phyloP scores from a whole-genome alignment of 1,139 yeast genomes.

The Kurtzmaniella quercitrusa region DNA sequence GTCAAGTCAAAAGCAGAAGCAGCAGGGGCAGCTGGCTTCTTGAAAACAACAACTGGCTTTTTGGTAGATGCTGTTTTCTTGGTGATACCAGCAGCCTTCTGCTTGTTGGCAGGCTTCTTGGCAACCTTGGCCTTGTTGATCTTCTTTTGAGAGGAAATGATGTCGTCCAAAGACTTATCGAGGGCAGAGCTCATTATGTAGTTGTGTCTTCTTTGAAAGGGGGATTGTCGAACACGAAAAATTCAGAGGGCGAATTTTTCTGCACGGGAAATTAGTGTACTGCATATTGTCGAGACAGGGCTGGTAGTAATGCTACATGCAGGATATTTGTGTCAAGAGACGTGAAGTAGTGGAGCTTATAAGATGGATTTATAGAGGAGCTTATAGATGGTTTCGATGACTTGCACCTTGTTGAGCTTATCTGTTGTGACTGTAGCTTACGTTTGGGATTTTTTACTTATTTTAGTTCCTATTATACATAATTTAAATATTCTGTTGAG shows the following conservation, averaged over 20 bases:
- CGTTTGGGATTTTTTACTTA: no score
- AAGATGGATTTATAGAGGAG: no score
- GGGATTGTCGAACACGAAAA: background rate
- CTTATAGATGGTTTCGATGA: no score
- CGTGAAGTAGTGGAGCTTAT: no score
- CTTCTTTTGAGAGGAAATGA: constrained; percentile 61
- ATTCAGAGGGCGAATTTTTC: background rate
- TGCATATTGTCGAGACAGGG: background rate
- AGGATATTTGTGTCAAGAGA: no score
- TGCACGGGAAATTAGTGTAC: no score
- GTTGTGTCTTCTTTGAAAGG: background rate
- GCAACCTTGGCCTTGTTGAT: constrained; percentile 24
- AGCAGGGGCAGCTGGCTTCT: constrained; percentile 28
- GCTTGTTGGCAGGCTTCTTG: constrained; percentile 16
- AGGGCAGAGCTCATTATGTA: constrained; percentile 50
- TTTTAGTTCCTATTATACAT: constrained; percentile 9
- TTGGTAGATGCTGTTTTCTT: constrained; percentile 28
- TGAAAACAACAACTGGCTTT: constrained; percentile 32
- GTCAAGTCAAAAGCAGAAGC: constrained; percentile 43
- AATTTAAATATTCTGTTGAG: constrained; percentile 41
- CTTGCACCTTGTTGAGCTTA: no score
- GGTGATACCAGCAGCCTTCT: constrained; percentile 17
- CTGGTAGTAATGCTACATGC: background rate
- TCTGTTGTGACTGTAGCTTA: no score
- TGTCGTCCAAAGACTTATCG: constrained; percentile 95